These are phyloP conservation scores for Debaryomyces hansenii DNA, from an alignment of 805 yeast genomes.

Conservation along the genomic window DNA sequence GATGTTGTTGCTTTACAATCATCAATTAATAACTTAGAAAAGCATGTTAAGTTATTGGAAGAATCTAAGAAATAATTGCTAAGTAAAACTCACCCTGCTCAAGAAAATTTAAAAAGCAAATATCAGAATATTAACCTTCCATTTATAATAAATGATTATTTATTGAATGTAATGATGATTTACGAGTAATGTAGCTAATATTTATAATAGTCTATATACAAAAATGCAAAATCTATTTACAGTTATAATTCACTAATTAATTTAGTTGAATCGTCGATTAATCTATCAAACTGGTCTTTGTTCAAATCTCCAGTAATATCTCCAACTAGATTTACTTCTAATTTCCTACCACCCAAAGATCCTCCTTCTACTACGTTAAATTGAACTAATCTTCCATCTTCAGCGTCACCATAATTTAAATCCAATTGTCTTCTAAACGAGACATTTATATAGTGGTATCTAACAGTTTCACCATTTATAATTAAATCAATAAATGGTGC, in stretches of 20 bases:
- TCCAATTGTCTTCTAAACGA: constrained; percentile 47
- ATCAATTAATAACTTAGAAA: constrained; percentile 66
- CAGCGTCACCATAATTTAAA: constrained; percentile 25
- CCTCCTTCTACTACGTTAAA: constrained; percentile 57
- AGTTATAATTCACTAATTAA: constrained; percentile 6
- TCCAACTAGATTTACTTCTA: constrained; percentile 51
- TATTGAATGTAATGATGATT: not conserved
- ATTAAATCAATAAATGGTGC: constrained; percentile 39
- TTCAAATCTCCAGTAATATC: constrained; percentile 20
- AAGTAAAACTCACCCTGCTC: not conserved
- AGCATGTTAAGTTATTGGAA: constrained; percentile 66
- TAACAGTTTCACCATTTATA: constrained; percentile 36
- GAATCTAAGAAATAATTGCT: constrained; percentile 16
- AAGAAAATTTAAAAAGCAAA: not conserved
- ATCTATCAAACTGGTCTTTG: constrained; percentile 20
- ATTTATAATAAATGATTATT: not conserved
- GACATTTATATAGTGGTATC: constrained; percentile 45
- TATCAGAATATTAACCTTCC: not conserved
- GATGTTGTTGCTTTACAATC: constrained; percentile 73
- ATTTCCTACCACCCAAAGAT: constrained; percentile 51
- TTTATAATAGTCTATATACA: constrained; percentile 1
- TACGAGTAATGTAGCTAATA: not conserved
- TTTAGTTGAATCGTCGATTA: constrained; percentile 22
- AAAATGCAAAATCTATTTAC: not conserved
- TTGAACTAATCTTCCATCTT: constrained; percentile 35